Evolutionary conservation across 495 filamentous ascomycete genomes (phyloP).

Genomic region (Coniosporium apollinis): DNA sequence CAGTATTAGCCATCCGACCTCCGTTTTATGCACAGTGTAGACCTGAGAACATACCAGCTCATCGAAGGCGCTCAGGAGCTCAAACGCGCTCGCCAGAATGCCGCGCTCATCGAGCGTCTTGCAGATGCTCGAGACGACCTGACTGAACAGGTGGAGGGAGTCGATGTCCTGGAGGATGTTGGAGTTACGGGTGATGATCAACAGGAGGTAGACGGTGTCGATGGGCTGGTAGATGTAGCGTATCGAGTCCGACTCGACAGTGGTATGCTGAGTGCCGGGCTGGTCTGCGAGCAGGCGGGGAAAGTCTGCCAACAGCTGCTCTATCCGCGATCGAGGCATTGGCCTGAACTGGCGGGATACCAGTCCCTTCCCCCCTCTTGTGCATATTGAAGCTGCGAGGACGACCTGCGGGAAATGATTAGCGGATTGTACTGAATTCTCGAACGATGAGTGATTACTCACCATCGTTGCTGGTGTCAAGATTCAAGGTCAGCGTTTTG

Average conservation of each 20-base stretch:
- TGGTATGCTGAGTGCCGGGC: conserved; percentile 91
- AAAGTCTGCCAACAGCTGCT: conserved; percentile 89
- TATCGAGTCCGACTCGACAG: conserved; percentile 96
- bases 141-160: conserved; percentile 89
- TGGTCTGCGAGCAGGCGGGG: conserved; percentile 92
- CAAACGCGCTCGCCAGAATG: conserved; percentile 85
- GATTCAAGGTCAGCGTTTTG: background rate
- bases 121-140: conserved; percentile 91
- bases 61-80: conserved; percentile 88
- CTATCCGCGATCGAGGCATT: conserved; percentile 87
- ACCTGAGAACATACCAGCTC: no score
- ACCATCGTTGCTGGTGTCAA: conserved; percentile 5
- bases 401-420: conserved; percentile 49
- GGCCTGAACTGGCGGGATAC: conserved; percentile 92
- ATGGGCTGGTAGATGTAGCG: conserved; percentile 98
- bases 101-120: conserved; percentile 91
- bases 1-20: no score
- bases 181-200: conserved; percentile 97
- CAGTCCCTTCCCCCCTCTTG: conserved; percentile 91
- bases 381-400: conserved; percentile 97
- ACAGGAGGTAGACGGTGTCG: conserved; percentile 97
- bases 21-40: no score
- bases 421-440: conserved; percentile 5
- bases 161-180: conserved; percentile 99
- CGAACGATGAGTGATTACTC: conserved; percentile 1